These are phyloP conservation scores for Astrephomene gubernaculifera DNA, from an alignment of 139 green algal genomes.

Conservation along the genomic window DNA sequence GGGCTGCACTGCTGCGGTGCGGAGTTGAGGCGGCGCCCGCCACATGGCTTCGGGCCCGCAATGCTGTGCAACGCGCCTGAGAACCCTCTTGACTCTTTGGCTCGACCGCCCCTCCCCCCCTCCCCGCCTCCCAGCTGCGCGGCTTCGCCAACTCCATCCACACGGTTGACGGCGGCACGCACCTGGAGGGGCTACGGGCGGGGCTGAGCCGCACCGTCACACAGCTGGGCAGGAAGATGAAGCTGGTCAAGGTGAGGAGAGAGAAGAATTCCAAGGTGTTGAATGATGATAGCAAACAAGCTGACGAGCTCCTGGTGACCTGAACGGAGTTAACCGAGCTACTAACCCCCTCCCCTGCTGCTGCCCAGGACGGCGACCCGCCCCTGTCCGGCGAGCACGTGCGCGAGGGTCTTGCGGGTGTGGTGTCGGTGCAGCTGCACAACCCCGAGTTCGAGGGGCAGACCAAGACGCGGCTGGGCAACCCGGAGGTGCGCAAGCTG, in stretches of 20 bases:
- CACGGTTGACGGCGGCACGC: conserved; percentile 95
- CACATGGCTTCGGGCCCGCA: too few species aligned
- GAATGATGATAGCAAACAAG: background rate
- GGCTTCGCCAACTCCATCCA: conserved; percentile 98
- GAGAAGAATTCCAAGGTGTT: background rate
- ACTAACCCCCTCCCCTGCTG: background rate
- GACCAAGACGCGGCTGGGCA: conserved; percentile 97
- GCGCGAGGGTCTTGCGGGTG: conserved; percentile 83
- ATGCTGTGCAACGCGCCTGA: background rate
- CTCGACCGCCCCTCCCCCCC: background rate
- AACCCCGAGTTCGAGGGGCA: conserved; percentile 98
- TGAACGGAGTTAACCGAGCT: too few species aligned
- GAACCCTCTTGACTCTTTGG: background rate
- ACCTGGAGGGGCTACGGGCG: conserved; percentile 93
- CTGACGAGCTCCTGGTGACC: too few species aligned
- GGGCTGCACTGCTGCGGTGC: too few species aligned
- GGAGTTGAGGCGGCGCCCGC: too few species aligned
- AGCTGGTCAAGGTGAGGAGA: conserved; percentile 62
- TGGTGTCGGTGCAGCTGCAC: conserved; percentile 85
- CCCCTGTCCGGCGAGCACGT: conserved; percentile 86
- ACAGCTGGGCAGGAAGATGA: conserved; percentile 71
- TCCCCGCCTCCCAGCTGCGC: background rate
- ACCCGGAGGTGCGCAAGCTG: conserved; percentile 88
- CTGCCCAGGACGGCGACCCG: conserved; percentile 32
- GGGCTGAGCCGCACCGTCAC: conserved; percentile 91